Evolutionary conservation across 2,329 filamentous ascomycete species (phyloP).

Genomic region (Amphichorda felina): DNA sequence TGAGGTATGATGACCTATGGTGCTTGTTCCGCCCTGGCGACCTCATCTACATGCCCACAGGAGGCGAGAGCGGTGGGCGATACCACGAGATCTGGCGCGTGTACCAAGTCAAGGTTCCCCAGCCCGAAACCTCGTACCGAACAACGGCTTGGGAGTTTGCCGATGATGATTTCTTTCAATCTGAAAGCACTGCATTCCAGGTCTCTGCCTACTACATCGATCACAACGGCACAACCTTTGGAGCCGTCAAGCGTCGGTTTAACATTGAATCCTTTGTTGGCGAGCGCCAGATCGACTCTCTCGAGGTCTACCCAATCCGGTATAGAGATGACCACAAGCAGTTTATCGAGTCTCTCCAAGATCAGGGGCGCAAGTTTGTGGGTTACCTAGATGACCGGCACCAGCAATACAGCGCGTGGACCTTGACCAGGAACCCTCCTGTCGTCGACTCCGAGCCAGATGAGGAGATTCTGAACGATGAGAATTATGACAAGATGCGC

Average conservation of each 20-base stretch:
- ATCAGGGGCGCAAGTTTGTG: constrained; percentile 20
- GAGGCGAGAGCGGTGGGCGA: constrained; percentile 18
- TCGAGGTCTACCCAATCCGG: constrained; percentile 25
- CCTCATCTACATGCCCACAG: constrained; percentile 24
- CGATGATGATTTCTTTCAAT: constrained; percentile 12
- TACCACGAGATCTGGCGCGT: constrained; percentile 27
- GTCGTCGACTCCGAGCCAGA: constrained; percentile 13
- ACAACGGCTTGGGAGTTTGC: constrained; percentile 21
- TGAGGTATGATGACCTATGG: constrained; percentile 30
- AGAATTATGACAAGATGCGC: constrained; percentile 19
- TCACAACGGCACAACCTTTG: constrained; percentile 24
- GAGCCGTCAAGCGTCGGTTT: constrained; percentile 23
- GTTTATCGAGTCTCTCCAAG: constrained; percentile 17
- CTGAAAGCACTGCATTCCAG: constrained; percentile 12
- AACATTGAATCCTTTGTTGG: constrained; percentile 22
- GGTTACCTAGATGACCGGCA: constrained; percentile 21
- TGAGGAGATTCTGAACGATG: constrained; percentile 17
- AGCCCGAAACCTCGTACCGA: constrained; percentile 15
- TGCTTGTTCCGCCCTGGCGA: constrained; percentile 26
- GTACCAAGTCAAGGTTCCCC: constrained; percentile 18
- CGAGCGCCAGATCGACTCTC: constrained; percentile 22
- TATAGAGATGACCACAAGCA: constrained; percentile 21
- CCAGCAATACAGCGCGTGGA: constrained; percentile 28
- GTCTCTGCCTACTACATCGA: constrained; percentile 29
- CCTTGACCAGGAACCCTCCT: constrained; percentile 23